Conservation (phyloP, 2,329 filamentous ascomycete genomes). For the Periconia sp. region DNA sequence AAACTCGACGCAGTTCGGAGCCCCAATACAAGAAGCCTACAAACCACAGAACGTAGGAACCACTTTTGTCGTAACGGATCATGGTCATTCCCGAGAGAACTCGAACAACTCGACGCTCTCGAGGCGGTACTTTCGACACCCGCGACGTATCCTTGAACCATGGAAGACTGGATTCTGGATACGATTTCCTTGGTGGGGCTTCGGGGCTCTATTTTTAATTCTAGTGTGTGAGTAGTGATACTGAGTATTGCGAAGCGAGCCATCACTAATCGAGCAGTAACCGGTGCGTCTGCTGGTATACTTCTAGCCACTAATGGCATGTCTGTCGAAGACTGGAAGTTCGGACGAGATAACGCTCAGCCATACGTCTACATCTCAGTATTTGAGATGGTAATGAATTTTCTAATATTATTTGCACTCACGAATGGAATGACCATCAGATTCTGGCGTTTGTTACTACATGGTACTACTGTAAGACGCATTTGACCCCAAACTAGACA, state of each 20-base stretch:
- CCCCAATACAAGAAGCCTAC: background rate
- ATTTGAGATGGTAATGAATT: conserved; percentile 24
- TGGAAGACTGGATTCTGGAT: conserved; percentile 24
- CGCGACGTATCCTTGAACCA: conserved; percentile 24
- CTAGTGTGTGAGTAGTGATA: conserved; percentile 13
- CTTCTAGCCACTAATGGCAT: conserved; percentile 23
- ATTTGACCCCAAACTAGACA: background rate
- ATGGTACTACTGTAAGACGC: conserved; percentile 22
- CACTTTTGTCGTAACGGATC: background rate
- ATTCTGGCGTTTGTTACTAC: conserved; percentile 25
- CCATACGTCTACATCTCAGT: conserved; percentile 28
- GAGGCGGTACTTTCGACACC: conserved; percentile 24
- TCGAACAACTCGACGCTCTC: no score
- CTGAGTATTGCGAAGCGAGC: background rate
- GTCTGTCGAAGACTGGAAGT: conserved; percentile 17
- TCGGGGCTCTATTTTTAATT: conserved; percentile 18
- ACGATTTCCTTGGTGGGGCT: conserved; percentile 26
- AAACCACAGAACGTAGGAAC: conserved; percentile 2
- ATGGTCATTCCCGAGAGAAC: background rate
- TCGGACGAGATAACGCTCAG: conserved; percentile 21
- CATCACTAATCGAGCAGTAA: conserved; percentile 13
- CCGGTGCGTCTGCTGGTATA: conserved; percentile 23
- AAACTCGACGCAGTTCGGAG: conserved; percentile 12
- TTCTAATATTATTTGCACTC: conserved; percentile 25
- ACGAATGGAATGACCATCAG: conserved; percentile 23